phyloP scores from a whole-genome alignment of 768 basidiomycete genomes.

The Tulasnella calospora region DNA sequence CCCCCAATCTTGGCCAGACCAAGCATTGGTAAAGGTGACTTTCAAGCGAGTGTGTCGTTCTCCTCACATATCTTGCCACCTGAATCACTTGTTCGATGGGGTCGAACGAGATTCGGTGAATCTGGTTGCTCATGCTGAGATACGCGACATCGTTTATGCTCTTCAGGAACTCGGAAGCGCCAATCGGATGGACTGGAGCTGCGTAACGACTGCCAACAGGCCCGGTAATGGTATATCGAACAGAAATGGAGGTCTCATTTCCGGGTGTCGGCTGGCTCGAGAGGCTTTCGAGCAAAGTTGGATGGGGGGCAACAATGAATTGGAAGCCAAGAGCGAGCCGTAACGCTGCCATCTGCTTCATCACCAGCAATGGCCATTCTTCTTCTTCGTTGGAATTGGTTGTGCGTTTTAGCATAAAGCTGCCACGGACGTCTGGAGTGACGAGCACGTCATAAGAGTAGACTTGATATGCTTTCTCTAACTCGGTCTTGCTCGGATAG shows the following conservation, averaged over 20 bases:
- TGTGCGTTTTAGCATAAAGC: constrained; percentile 61
- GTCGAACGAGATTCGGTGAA: constrained; percentile 86
- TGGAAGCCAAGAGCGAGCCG: constrained; percentile 93
- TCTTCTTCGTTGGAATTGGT: constrained; percentile 37
- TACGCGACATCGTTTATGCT: constrained; percentile 49
- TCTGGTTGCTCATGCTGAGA: constrained; percentile 91
- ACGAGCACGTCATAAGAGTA: constrained; percentile 86
- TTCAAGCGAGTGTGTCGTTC: constrained; percentile 45
- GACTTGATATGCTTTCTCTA: constrained; percentile 72
- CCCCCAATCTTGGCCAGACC: constrained; percentile 89
- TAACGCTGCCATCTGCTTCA: constrained; percentile 92
- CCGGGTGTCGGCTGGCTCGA: background rate
- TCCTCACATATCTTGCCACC: constrained; percentile 77
- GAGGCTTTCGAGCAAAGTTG: background rate
- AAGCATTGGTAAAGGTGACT: constrained; percentile 78
- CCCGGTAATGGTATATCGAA: background rate
- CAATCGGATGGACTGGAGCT: constrained; percentile 42
- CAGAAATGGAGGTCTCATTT: background rate
- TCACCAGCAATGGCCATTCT: constrained; percentile 56
- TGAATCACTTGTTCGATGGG: constrained; percentile 72
- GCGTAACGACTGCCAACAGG: constrained; percentile 41
- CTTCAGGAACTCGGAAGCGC: constrained; percentile 37
- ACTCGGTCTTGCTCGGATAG: constrained; percentile 69
- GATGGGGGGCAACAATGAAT: constrained; percentile 57
- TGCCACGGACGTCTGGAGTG: constrained; percentile 76